phyloP scores from a whole-genome alignment of 2,329 filamentous ascomycete species.

The Alternaria hordeiaustralica region DNA sequence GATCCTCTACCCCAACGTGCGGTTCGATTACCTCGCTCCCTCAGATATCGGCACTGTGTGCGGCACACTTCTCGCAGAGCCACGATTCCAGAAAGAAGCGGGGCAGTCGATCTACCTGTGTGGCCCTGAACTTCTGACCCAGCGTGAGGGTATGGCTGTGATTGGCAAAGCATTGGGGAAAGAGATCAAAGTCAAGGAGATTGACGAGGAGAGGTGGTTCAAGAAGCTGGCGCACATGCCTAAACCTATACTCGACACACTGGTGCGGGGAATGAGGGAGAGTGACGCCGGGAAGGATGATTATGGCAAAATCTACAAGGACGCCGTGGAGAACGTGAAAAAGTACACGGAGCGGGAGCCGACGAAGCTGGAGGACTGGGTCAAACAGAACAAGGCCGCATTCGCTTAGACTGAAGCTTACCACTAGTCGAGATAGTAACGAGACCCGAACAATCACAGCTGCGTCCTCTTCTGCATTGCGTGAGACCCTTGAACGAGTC shows the following conservation, averaged over 20 bases:
- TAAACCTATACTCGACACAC: not conserved
- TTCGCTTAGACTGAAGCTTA: not conserved
- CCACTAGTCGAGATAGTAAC: not conserved
- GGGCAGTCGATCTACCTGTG: constrained; percentile 41
- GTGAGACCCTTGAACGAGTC: not conserved
- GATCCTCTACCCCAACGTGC: constrained; percentile 36
- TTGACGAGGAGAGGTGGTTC: constrained; percentile 1
- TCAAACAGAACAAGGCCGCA: not conserved
- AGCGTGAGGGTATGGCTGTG: not conserved
- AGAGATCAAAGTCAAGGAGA: constrained; percentile 8
- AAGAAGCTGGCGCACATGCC: constrained; percentile 2
- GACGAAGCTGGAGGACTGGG: constrained; percentile 12
- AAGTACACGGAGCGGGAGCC: constrained; percentile 11
- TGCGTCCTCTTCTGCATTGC: not conserved
- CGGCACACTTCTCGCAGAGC: constrained; percentile 49
- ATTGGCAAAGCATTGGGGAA: constrained; percentile 5
- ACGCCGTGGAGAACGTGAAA: constrained; percentile 22
- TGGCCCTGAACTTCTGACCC: constrained; percentile 47
- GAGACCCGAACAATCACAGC: not conserved
- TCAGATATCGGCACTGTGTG: constrained; percentile 55
- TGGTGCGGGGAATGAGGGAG: constrained; percentile 57
- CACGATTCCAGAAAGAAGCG: constrained; percentile 29
- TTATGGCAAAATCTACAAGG: constrained; percentile 29
- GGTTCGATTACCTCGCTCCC: constrained; percentile 52
- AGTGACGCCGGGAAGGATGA: constrained; percentile 56